Percentiles rank a stretch among this genome's conserved stretches.
Evolutionary conservation across 176 grass and related monocot genomes (phyloP).

Genomic region (Elaeis guineensis): DNA sequence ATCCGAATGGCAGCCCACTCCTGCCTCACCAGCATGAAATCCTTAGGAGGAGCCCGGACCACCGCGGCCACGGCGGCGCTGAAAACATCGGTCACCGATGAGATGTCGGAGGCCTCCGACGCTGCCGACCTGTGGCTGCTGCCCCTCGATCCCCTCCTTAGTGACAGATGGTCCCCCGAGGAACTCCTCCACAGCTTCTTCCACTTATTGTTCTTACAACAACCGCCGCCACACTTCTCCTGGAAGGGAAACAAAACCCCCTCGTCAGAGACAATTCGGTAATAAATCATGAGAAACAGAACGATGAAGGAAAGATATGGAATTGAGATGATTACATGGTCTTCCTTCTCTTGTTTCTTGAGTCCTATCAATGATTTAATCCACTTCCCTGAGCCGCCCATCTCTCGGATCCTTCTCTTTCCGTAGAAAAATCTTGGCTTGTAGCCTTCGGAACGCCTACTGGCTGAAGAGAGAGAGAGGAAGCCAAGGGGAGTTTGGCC

Average conservation of each 20-base stretch:
- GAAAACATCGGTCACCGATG: slow-evolving; percentile 49
- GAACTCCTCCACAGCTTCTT: slow-evolving; percentile 70
- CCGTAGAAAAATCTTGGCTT: slow-evolving; percentile 12
- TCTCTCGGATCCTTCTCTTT: slow-evolving; percentile 9
- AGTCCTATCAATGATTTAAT: slow-evolving; percentile 75
- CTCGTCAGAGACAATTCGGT: background rate
- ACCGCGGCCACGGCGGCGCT: slow-evolving; percentile 58
- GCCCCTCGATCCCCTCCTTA: slow-evolving; percentile 33
- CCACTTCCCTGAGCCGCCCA: slow-evolving; percentile 82
- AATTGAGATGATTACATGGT: slow-evolving; percentile 33
- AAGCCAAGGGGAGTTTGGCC: background rate
- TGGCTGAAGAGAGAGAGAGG: background rate
- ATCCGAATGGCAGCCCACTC: slow-evolving; percentile 89
- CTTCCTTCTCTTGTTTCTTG: slow-evolving; percentile 68
- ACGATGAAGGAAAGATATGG: background rate
- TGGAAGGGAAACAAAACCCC: background rate
- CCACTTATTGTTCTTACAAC: slow-evolving; percentile 62
- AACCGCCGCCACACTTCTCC: background rate
- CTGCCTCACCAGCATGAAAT: slow-evolving; percentile 79
- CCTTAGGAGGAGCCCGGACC: slow-evolving; percentile 64
- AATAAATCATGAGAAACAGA: background rate
- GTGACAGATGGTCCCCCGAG: slow-evolving; percentile 43
- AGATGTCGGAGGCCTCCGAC: slow-evolving; percentile 58
- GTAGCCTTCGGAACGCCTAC: background rate
- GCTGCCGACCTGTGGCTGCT: slow-evolving; percentile 31